Conservation (phyloP, 306 rosid genomes). For the Rubus parviflorus region DNA sequence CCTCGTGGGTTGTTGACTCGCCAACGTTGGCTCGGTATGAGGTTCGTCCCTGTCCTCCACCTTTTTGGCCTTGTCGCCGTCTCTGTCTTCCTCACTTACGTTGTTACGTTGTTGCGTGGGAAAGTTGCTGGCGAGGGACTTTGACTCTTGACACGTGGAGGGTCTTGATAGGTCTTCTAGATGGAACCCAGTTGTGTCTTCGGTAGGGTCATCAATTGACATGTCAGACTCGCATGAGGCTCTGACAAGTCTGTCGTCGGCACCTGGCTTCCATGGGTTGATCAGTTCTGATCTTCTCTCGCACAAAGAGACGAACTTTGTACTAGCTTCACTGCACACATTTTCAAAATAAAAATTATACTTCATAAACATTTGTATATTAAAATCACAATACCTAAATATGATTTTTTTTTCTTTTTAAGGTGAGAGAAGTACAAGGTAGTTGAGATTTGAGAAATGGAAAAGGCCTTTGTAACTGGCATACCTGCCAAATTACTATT, state of each 20-base stretch:
- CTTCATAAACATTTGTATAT: not conserved
- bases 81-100: constrained; percentile 42
- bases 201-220: constrained; percentile 84
- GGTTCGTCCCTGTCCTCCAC: constrained; percentile 32
- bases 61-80: constrained; percentile 36
- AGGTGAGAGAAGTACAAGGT: constrained; percentile 20
- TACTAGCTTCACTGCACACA: constrained; percentile 76
- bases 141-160: constrained; percentile 61
- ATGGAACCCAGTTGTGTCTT: constrained; percentile 41
- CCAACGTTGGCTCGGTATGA: constrained; percentile 27
- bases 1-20: constrained; percentile 50
- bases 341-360: not conserved
- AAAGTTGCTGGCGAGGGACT: constrained; percentile 35
- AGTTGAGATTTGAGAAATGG: constrained; percentile 22
- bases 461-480: constrained; percentile 28
- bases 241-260: constrained; percentile 56
- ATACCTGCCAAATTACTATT: constrained; percentile 26
- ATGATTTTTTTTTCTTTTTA: not conserved
- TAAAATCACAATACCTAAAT: not conserved
- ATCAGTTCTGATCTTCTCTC: constrained; percentile 71
- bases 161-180: constrained; percentile 19
- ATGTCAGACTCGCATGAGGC: constrained; percentile 87
- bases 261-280: constrained; percentile 55
- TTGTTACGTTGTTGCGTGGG: constrained; percentile 27
- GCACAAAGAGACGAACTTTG: constrained; percentile 52